A percentile compares a stretch with the other conserved stretches of the same genome.
These are phyloP conservation scores for Eucalyptus marginata DNA, from an alignment of 345 rosid species.

Conservation along the genomic window DNA sequence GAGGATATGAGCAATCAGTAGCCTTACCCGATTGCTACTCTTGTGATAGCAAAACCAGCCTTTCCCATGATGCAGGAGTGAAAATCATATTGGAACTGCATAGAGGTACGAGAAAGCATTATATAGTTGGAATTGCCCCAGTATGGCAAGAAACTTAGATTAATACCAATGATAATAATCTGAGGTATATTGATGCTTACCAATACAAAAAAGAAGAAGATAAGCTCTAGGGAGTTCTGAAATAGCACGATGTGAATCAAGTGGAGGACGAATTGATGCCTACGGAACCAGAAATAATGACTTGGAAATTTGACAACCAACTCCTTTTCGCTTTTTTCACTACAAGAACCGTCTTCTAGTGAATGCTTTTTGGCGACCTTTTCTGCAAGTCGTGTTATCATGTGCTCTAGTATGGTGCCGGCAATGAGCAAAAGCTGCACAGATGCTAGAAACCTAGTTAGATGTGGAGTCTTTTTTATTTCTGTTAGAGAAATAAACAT, in stretches of 20 bases:
- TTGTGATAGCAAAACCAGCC: conserved; percentile 36
- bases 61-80: conserved; percentile 77
- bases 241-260: conserved; percentile 70
- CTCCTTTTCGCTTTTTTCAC: conserved; percentile 7
- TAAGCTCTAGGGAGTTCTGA: conserved; percentile 73
- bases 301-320: conserved; percentile 42
- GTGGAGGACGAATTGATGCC: conserved; percentile 37
- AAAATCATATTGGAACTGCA: conserved; percentile 59
- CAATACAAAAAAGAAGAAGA: conserved; percentile 64
- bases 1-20: not conserved
- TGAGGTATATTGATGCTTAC: conserved; percentile 4
- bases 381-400: conserved; percentile 47
- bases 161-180: not conserved
- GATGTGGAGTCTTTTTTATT: not conserved
- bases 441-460: not conserved
- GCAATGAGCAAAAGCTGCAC: conserved; percentile 59
- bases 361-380: conserved; percentile 39
- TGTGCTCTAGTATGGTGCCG: conserved; percentile 62
- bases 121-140: not conserved
- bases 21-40: conserved; percentile 63
- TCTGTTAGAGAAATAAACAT: not conserved
- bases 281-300: conserved; percentile 53
- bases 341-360: too few species aligned
- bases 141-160: not conserved
- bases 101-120: not conserved